A percentile compares a stretch with the other conserved stretches of the same genome.
Conservation (phyloP, 2,329 filamentous ascomycete genomes). For the Didymella lethalis region DNA sequence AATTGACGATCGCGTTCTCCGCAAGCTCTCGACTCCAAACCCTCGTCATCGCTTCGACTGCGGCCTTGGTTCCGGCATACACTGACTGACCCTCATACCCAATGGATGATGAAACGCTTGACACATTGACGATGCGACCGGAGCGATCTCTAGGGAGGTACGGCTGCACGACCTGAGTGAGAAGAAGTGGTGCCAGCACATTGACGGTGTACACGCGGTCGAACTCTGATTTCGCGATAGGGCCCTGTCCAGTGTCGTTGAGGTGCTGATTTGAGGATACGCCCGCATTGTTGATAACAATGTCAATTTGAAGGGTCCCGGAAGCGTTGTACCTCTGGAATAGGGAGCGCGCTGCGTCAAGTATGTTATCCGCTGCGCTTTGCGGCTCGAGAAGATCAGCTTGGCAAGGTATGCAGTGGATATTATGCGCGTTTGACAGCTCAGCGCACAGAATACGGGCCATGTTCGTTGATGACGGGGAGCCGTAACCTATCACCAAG, state of each 20-base stretch:
- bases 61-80: conserved; percentile 70
- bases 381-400: background rate
- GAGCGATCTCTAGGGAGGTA: conserved; percentile 47
- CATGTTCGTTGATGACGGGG: background rate
- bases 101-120: conserved; percentile 21
- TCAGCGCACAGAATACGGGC: background rate
- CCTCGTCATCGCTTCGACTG: conserved; percentile 69
- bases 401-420: background rate
- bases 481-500: background rate
- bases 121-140: conserved; percentile 67
- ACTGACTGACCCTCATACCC: conserved; percentile 63
- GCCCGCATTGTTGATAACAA: background rate
- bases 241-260: background rate
- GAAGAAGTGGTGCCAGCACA: background rate
- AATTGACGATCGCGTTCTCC: background rate
- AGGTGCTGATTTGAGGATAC: background rate
- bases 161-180: background rate
- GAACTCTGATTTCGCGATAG: background rate
- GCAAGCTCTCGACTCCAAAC: conserved; percentile 56
- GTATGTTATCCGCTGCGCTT: background rate
- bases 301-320: background rate
- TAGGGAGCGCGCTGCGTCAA: background rate
- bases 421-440: background rate
- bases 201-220: background rate
- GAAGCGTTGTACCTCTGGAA: background rate